Conservation (phyloP, 257 asterid genomes). For the Primulina huaijiensis region DNA sequence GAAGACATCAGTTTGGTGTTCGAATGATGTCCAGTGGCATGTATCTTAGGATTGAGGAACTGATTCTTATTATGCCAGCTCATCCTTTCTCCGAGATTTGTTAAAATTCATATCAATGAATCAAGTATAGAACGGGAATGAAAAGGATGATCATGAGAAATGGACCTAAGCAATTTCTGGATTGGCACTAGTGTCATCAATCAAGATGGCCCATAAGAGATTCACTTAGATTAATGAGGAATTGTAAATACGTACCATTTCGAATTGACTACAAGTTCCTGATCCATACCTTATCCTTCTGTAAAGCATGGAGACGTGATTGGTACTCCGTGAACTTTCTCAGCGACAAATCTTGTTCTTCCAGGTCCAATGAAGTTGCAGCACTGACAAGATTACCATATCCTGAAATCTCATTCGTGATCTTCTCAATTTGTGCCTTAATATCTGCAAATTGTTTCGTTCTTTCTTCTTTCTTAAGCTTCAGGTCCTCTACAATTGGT, state of each 20-base stretch:
- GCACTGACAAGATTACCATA: constrained; percentile 43
- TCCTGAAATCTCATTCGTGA: constrained; percentile 70
- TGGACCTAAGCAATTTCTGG: neutral
- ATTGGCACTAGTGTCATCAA: neutral
- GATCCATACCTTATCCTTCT: constrained; percentile 76
- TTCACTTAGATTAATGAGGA: neutral
- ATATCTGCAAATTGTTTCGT: constrained; percentile 72
- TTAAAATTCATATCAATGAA: neutral
- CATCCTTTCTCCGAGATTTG: neutral
- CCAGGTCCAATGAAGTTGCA: constrained; percentile 41
- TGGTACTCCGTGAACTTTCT: constrained; percentile 83
- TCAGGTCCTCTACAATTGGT: constrained; percentile 75
- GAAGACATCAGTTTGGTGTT: neutral
- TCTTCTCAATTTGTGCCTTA: constrained; percentile 81
- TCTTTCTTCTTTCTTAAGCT: constrained; percentile 67
- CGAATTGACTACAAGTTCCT: neutral
- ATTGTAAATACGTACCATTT: neutral
- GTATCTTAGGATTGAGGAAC: neutral
- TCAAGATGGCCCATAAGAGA: neutral
- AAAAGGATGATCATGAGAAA: neutral
- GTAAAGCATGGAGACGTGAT: constrained; percentile 64
- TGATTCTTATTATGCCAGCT: neutral
- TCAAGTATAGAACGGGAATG: neutral
- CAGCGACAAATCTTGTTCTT: constrained; percentile 73
- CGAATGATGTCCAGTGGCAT: neutral